phyloP scores from a whole-genome alignment of 2,329 filamentous ascomycete genomes.

The Xylariales sp. region DNA sequence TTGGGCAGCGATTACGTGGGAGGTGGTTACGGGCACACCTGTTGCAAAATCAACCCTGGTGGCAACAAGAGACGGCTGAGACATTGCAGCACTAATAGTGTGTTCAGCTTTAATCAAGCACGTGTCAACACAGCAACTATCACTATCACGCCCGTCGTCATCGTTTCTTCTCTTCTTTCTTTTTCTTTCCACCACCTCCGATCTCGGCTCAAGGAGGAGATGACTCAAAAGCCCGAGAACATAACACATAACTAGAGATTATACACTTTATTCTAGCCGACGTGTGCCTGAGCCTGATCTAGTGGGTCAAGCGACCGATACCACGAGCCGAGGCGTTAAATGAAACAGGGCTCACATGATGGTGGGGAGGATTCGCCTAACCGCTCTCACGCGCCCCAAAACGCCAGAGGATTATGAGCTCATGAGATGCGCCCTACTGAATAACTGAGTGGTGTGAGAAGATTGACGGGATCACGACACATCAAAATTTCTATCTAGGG shows the following conservation, averaged over 20 bases:
- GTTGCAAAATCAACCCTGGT: conserved; percentile 27
- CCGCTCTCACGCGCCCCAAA: conserved; percentile 30
- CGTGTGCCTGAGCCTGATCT: conserved; percentile 8
- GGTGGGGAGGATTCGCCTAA: conserved; percentile 23
- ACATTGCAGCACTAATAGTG: conserved; percentile 1
- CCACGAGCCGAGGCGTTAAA: conserved; percentile 27
- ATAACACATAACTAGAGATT: conserved; percentile 4
- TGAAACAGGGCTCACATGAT: conserved; percentile 33
- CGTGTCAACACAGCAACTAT: conserved; percentile 2
- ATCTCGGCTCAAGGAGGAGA: background rate
- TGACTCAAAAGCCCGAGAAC: background rate
- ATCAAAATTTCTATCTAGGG: conserved; percentile 8
- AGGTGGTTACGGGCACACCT: background rate
- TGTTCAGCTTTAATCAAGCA: background rate
- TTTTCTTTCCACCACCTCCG: background rate
- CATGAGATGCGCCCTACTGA: conserved; percentile 21
- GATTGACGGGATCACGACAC: background rate
- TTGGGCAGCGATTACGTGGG: background rate
- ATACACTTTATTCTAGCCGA: conserved; percentile 11
- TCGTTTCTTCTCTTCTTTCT: conserved; percentile 1
- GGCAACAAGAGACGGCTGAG: conserved; percentile 9
- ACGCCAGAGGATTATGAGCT: conserved; percentile 13
- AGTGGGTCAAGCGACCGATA: conserved; percentile 33
- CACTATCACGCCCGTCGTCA: background rate
- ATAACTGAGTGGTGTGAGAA: conserved; percentile 1